Evolutionary conservation across 352 stramenopile species (phyloP), one percentile per base, ranked within the genome.

Genomic region (Phytophthora tubulina): DNA sequence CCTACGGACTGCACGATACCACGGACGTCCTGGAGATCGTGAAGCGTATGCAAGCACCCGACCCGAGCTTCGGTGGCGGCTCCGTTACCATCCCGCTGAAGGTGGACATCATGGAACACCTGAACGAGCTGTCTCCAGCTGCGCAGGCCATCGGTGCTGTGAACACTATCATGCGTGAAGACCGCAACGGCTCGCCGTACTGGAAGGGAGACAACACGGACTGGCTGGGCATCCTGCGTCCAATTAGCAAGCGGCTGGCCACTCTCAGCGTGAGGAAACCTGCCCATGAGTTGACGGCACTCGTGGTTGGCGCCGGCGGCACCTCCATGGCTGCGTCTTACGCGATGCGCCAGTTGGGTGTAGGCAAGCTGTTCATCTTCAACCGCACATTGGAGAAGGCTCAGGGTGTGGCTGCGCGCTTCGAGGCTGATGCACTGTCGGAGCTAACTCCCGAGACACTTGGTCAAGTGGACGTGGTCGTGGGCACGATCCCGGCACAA

Each of bases 71-170:
- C 76, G 96, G 96, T 21, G 98, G 98, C 46, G 97, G 89, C 39
- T 98, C 91, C 13, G 95, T 99, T 14, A 99, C 98, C 27, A 99
- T 99, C 73, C 98, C 98, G 30, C 96, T 98, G 79, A 99, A 99
- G 79, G 78, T 95, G 35, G 90, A 94, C 51, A 95, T 99, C 63
- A 98, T 99, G 73, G 80, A 84, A 10, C 90, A 98, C 63, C 67
- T 99, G 46, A 86, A 99, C 73, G 85, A 97, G 32, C 79, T 99
- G 48, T 98, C 90, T 21, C 85, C 96, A 50, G 92, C 97, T n/a
- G 98, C 96, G 0, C 80, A 84, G 45, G 82, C 83, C n/a, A 99
- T 99, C 72, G 98, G 97, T n/a, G 98, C 97, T 41, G 97, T 99
- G 39, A 99, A 99, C 85, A 99, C 98, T 10, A 79, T 99, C 31